A percentile compares a stretch with the other conserved stretches of the same genome.
Conservation (phyloP, 192 early-diverging fungal species). For the Gamsiella multidivaricata region DNA sequence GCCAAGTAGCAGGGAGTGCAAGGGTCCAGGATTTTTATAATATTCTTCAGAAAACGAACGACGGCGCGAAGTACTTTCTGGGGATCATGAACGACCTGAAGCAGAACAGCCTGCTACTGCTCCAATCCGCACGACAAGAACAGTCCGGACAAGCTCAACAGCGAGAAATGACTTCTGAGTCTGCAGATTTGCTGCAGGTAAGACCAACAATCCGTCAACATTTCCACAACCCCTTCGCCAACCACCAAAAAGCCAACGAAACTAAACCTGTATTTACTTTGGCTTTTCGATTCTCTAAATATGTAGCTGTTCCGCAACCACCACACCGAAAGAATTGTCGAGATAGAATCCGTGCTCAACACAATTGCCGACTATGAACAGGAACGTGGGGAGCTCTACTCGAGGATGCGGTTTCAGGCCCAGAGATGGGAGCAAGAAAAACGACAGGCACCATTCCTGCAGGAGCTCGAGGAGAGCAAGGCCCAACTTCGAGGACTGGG, state of each 20-base stretch:
- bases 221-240: background rate
- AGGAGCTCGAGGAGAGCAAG: constrained; percentile 44
- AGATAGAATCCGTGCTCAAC: constrained; percentile 23
- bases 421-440: constrained; percentile 23
- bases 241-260: background rate
- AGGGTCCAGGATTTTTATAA: background rate
- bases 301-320: constrained; percentile 21
- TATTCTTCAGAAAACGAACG: background rate
- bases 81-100: background rate
- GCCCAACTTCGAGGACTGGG: constrained; percentile 20
- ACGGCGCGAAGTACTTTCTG: constrained; percentile 2
- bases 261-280: background rate
- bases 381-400: constrained; percentile 22
- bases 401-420: constrained; percentile 19
- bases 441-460: constrained; percentile 2
- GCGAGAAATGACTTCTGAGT: background rate
- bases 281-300: background rate
- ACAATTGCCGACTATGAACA: constrained; percentile 17
- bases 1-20: background rate
- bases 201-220: background rate
- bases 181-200: constrained; percentile 13
- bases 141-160: background rate
- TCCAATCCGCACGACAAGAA: background rate
- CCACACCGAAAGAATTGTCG: constrained; percentile 27
- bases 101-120: background rate